Base-by-base conservation (phyloP, 129 eudicot species). In the Helianthus tuberosus region DNA sequence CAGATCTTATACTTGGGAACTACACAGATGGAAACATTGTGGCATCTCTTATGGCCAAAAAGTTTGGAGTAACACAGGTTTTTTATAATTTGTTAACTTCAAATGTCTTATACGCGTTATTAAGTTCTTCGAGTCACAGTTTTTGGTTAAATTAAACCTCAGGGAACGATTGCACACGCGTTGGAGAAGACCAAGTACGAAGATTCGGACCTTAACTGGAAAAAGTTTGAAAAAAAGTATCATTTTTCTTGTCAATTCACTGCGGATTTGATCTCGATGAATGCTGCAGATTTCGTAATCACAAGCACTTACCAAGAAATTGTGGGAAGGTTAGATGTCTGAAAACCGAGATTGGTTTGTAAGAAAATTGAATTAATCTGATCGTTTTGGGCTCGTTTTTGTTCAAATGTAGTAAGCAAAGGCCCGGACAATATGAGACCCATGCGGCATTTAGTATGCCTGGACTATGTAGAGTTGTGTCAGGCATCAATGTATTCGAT, bases 131-230 rank as follows among this genome's bases (percentile, higher is more conserved):
- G 8, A 50, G 11, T 72, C 46, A 14, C 29, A 17, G 9, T 59
- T 52, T 71, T 58, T 48, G n/a, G 51, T 27, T 25, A 53, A 35
- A 57, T 57, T 6, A 8, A 62, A 65, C 55, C 38, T n/a, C 53
- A 91, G 96, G 98, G 91, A 70, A 92, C 98, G 14, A 92, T 92
- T 76, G 98, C 98, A 79, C 98, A 92, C 64, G 96, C 96, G 41
- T 65, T 91, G 72, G 97, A 91, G 73, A 91, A 91, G 80, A 89
- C 93, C 2, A 91, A 91, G 79, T 91, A 91, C 8, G 88, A 89
- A 79, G 86, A 89, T 75, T 91, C 97, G 13, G 97, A 91, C 71
- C 72, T 91, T 27, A 92, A 87, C 69, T 89, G 91, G 96, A 89
- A 77, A 84, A 89, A 82, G 11, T 75, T 89, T 10, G 98, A 92